Conservation (phyloP, 116 monocot genomes). For the Iris pallida region DNA sequence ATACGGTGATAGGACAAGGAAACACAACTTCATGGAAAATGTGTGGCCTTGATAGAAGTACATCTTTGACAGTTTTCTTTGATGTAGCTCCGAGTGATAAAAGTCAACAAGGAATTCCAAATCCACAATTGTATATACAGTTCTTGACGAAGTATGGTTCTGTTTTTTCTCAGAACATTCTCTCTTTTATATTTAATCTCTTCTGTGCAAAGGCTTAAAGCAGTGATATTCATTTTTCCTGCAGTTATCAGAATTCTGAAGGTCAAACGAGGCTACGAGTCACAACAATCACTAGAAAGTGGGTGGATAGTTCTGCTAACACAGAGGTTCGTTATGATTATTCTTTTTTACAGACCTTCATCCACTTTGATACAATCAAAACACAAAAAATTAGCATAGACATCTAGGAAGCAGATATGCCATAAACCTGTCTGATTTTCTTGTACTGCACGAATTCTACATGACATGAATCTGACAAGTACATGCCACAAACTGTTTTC, state of each 20-base stretch:
- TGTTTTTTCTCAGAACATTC: neutral
- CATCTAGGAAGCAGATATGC: no score
- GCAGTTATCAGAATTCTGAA: constrained; percentile 85
- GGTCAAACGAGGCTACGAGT: constrained; percentile 86
- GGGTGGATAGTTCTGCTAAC: constrained; percentile 70
- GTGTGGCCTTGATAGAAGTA: constrained; percentile 91
- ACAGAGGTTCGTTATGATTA: constrained; percentile 56
- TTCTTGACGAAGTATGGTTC: constrained; percentile 69
- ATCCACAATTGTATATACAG: constrained; percentile 86
- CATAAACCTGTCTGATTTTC: no score
- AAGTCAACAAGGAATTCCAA: constrained; percentile 53
- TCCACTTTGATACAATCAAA: no score
- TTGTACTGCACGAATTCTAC: no score
- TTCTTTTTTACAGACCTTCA: neutral
- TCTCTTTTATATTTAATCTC: constrained; percentile 3
- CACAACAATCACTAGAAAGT: constrained; percentile 77
- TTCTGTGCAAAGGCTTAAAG: neutral
- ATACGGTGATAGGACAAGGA: constrained; percentile 80
- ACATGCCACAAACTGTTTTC: no score
- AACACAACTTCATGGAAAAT: constrained; percentile 93
- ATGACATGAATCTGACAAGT: no score
- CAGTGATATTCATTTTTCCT: constrained; percentile 21
- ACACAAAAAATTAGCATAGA: no score
- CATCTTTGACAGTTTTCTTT: constrained; percentile 94
- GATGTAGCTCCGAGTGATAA: constrained; percentile 83